Evolutionary conservation across 2,329 filamentous ascomycete species (phyloP).

Genomic region (Ceratocystis ficicola): DNA sequence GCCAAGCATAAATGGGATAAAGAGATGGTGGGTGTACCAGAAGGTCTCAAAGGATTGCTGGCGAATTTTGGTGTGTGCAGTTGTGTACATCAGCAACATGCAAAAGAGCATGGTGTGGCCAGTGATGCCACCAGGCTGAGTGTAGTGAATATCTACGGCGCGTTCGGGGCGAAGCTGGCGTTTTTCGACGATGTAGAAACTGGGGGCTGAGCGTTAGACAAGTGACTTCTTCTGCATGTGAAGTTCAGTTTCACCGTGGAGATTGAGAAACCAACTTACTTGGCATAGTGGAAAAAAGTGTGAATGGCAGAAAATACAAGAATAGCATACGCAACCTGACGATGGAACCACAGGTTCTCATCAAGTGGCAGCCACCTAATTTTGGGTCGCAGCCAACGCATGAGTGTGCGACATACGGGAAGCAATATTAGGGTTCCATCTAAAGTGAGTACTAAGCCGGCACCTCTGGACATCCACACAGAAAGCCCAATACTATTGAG

Average conservation of each 20-base stretch:
- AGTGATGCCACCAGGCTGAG: slow-evolving; percentile 77
- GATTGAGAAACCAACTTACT: slow-evolving; percentile 31
- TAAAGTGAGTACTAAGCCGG: slow-evolving; percentile 71
- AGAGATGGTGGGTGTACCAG: slow-evolving; percentile 98
- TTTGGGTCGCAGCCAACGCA: slow-evolving; percentile 76
- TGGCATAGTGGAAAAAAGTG: slow-evolving; percentile 77
- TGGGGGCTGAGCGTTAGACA: slow-evolving; percentile 2
- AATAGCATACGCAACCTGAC: slow-evolving; percentile 83
- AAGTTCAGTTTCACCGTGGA: not conserved
- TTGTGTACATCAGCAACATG: slow-evolving; percentile 98
- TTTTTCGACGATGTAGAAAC: slow-evolving; percentile 87
- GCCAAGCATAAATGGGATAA: slow-evolving; percentile 84
- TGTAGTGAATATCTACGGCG: slow-evolving; percentile 85
- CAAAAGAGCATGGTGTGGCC: slow-evolving; percentile 95
- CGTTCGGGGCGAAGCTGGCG: slow-evolving; percentile 67
- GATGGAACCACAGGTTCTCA: slow-evolving; percentile 93
- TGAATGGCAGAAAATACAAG: slow-evolving; percentile 73
- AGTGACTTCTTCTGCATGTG: no score
- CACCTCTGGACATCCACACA: slow-evolving; percentile 92
- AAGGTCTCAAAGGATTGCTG: slow-evolving; percentile 98
- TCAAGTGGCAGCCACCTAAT: slow-evolving; percentile 83
- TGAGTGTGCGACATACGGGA: slow-evolving; percentile 85
- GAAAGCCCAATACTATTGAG: slow-evolving; percentile 77
- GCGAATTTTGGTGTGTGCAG: slow-evolving; percentile 81
- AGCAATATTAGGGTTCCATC: slow-evolving; percentile 82